Percentiles rank a stretch among this genome's conserved stretches.
phyloP scores from a whole-genome alignment of 352 stramenopile genomes.

The Globisporangium takayamanum region DNA sequence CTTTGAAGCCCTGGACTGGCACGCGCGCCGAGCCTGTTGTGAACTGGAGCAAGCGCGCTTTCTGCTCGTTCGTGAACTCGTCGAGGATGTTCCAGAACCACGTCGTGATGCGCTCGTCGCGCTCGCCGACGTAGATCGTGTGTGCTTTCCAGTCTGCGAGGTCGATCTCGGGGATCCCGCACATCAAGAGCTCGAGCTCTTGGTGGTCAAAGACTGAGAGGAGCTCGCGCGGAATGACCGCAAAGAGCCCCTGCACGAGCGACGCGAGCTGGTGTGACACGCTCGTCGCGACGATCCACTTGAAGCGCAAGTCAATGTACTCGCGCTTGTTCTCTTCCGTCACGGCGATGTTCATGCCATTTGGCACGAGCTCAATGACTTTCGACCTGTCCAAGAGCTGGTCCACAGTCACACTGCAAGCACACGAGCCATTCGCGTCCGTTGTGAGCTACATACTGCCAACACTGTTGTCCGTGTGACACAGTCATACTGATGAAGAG shows the following conservation, averaged over 20 bases:
- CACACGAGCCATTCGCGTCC: neutral
- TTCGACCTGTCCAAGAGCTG: constrained; percentile 69
- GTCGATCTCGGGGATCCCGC: constrained; percentile 96
- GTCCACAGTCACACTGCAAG: constrained; percentile 58
- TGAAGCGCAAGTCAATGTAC: constrained; percentile 93
- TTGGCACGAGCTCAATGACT: constrained; percentile 93
- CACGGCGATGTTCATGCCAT: constrained; percentile 92
- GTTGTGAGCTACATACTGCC: constrained; percentile 7
- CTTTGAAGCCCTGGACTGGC: constrained; percentile 83
- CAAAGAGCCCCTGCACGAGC: constrained; percentile 94
- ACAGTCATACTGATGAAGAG: neutral
- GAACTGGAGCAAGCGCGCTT: constrained; percentile 96
- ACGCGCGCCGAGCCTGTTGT: constrained; percentile 96
- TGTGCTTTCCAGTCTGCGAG: constrained; percentile 94
- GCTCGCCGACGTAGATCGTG: constrained; percentile 92
- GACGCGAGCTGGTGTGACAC: constrained; percentile 89
- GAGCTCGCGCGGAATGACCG: constrained; percentile 93
- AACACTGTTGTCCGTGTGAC: neutral
- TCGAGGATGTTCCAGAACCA: constrained; percentile 98
- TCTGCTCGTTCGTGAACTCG: constrained; percentile 92
- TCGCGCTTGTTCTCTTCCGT: constrained; percentile 96
- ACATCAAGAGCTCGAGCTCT: constrained; percentile 97
- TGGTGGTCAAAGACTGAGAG: constrained; percentile 95
- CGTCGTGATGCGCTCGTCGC: constrained; percentile 85
- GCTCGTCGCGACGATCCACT: constrained; percentile 75